phyloP scores from a whole-genome alignment of 352 stramenopile genomes.

The Phytophthora crassamura region DNA sequence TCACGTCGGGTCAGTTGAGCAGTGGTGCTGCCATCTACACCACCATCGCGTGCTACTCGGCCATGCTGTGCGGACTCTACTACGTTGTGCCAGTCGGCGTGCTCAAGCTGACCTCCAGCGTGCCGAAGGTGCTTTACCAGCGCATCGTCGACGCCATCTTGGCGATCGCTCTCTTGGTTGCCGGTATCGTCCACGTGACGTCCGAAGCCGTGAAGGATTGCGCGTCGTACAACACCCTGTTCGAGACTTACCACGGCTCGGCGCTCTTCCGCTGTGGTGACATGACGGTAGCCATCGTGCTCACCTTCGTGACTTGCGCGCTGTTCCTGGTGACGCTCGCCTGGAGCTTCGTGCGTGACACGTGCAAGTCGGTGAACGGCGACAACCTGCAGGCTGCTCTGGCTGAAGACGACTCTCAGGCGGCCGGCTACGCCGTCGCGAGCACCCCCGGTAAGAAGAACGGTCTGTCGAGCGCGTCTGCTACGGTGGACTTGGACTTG shows the following conservation, averaged over 20 bases:
- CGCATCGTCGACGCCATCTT: conserved; percentile 28
- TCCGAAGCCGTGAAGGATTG: conserved; percentile 20
- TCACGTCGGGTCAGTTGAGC: conserved; percentile 31
- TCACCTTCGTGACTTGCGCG: conserved; percentile 36
- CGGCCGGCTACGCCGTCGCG: background rate
- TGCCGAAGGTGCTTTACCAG: conserved; percentile 21
- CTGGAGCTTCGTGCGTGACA: conserved; percentile 26
- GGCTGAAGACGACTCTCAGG: background rate
- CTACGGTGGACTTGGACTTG: conserved; percentile 9
- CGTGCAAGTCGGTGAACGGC: conserved; percentile 2
- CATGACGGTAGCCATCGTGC: conserved; percentile 30
- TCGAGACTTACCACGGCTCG: conserved; percentile 26
- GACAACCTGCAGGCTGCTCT: conserved; percentile 4
- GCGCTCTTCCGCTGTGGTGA: conserved; percentile 42
- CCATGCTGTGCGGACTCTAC: conserved; percentile 31
- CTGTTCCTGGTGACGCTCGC: conserved; percentile 29
- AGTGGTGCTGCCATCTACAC: conserved; percentile 26
- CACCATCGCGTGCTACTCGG: conserved; percentile 37
- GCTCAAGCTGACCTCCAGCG: conserved; percentile 13
- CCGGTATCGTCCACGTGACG: conserved; percentile 27
- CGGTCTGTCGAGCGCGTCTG: background rate
- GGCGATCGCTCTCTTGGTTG: conserved; percentile 20
- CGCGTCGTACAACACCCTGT: conserved; percentile 25
- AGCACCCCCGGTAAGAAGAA: conserved; percentile 7
- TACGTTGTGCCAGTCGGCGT: conserved; percentile 26